Evolutionary conservation across 345 rosid species (phyloP), one percentile per base, ranked within the genome.

Genomic region (Turnera subulata): DNA sequence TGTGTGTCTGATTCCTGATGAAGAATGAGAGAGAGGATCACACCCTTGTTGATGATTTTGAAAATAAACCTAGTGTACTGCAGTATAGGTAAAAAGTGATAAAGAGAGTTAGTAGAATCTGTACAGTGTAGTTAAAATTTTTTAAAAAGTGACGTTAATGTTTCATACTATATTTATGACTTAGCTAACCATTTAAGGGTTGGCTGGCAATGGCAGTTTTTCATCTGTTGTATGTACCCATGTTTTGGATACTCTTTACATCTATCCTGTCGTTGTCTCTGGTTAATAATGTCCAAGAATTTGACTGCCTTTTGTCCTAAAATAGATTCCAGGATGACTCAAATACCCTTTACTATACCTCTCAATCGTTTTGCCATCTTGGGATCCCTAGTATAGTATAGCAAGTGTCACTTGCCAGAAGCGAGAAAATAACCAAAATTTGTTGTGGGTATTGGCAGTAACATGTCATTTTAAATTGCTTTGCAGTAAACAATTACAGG

Each of bases 151-250:
- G 23, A 3, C 11, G 29, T 11, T 37, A 25, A 25, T n/a, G 63
- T 37, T 26, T 38, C 70, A 71, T 61, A 63, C 73, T 38, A 48
- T 52, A 71, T 67, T 64, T 23, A 76, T 76, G 76, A 71, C 65
- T 26, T 65, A 61, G 73, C 74, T 68, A 76, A 64, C 61, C n/a
- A n/a, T n/a, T n/a, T n/a, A 19, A 48, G 23, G 39, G n/a, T 49
- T 48, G 33, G 70, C 62, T 38, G 52, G 63, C 24, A 63, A 42
- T 22, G 59, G 37, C 56, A 19, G 42, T 59, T 6, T 29, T 58
- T 46, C 56, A 6, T 18, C 23, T 58, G 13, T n/a, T 40, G 4
- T 9, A 11, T 21, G 26, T 35, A 38, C 35, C 29, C 16, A 6
- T 16, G 9, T 50, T n/a, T 26, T 16, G 21, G 7, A 16, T n/a